A percentile compares a stretch with the other conserved stretches of the same genome.
phyloP scores from a whole-genome alignment of 2,329 filamentous ascomycete species.

The Didymella sp. region DNA sequence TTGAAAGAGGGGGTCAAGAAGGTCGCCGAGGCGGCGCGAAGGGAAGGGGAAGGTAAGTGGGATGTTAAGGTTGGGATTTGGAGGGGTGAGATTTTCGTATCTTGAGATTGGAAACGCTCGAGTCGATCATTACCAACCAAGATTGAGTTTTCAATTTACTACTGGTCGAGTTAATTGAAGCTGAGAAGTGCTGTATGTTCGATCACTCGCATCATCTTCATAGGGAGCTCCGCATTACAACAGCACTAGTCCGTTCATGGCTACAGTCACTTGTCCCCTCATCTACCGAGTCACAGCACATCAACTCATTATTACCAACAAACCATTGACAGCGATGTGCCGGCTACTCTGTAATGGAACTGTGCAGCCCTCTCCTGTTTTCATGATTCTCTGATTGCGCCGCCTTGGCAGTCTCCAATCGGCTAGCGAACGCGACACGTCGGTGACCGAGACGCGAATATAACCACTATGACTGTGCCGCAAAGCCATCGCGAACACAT shows the following conservation, averaged over 20 bases:
- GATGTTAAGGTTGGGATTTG: slow-evolving; percentile 1
- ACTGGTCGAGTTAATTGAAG: not conserved
- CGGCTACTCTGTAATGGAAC: not conserved
- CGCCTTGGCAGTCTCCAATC: not conserved
- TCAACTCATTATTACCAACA: too few relatives aligned
- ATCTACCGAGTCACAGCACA: too few relatives aligned
- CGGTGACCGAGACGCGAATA: slow-evolving; percentile 1
- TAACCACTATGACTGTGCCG: not conserved
- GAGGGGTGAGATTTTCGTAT: slow-evolving; percentile 8
- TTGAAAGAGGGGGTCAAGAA: not conserved
- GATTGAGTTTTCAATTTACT: too few relatives aligned
- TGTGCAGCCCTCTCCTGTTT: not conserved
- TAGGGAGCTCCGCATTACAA: not conserved
- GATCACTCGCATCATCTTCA: not conserved
- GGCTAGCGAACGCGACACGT: slow-evolving; percentile 4
- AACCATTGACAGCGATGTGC: too few relatives aligned
- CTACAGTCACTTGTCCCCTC: not conserved
- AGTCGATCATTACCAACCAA: too few relatives aligned
- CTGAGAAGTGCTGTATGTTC: too few relatives aligned
- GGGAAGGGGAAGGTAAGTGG: not conserved
- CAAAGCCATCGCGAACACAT: not conserved
- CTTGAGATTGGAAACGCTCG: not conserved
- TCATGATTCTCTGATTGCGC: not conserved
- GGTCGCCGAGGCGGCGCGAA: not conserved
- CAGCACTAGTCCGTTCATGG: not conserved